Conservation (phyloP, 805 yeast species). For the Candida piceae region DNA sequence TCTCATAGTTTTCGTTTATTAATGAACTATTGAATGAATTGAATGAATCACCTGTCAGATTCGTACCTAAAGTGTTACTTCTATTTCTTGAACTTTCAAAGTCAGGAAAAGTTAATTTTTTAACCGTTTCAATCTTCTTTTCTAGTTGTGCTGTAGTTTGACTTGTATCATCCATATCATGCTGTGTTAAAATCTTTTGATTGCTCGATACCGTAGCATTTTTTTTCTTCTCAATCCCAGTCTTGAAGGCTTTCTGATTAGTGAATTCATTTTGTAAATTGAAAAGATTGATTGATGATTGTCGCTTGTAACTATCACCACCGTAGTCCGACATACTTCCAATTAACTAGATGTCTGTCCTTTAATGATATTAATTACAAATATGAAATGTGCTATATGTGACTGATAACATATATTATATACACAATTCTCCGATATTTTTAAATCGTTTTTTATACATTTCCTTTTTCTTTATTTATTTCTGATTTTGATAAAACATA, state of each 20-base stretch:
- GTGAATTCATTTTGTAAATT: constrained; percentile 2
- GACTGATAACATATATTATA: no score
- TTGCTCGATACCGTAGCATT: neutral
- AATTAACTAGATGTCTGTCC: no score
- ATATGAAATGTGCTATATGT: no score
- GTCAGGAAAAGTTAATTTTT: constrained; percentile 17
- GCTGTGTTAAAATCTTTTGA: neutral
- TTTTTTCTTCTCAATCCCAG: constrained; percentile 1
- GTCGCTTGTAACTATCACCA: neutral
- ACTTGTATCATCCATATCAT: constrained; percentile 1
- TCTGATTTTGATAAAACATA: no score
- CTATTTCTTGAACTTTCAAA: constrained; percentile 20
- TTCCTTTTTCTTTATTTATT: no score
- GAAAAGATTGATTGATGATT: constrained; percentile 1
- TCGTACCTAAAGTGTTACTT: constrained; percentile 19
- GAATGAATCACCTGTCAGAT: constrained; percentile 12
- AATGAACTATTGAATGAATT: constrained; percentile 14
- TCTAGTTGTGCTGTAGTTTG: constrained; percentile 3
- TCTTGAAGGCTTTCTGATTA: constrained; percentile 2
- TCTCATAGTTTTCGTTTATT: constrained; percentile 7
- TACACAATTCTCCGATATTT: no score
- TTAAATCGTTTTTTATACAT: no score
- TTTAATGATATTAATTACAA: no score
- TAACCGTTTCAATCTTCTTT: constrained; percentile 11
- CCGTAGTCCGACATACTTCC: neutral